Percentiles rank a stretch among this genome's conserved stretches.
Conservation (phyloP, 768 basidiomycete genomes). For the Grammothele lineata region DNA sequence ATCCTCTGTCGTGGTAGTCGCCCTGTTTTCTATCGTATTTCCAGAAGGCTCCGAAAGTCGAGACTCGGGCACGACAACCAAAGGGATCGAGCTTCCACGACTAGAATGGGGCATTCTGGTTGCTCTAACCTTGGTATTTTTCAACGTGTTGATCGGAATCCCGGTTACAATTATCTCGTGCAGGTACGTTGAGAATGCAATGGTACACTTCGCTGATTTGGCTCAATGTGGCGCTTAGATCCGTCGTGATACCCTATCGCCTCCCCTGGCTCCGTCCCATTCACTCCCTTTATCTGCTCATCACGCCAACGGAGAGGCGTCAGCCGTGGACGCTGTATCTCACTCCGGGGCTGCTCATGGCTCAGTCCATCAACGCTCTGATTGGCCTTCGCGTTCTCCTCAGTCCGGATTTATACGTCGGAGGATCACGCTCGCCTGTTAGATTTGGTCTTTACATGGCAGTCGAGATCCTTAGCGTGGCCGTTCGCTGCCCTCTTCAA, state of each 20-base stretch:
- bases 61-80: no score
- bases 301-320: conserved; percentile 78
- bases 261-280: conserved; percentile 58
- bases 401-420: no score
- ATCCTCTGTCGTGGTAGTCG: conserved; percentile 59
- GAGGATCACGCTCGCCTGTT: conserved; percentile 41
- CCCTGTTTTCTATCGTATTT: no score
- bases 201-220: background rate
- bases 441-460: conserved; percentile 53
- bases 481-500: conserved; percentile 69
- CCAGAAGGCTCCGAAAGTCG: no score
- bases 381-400: conserved; percentile 43
- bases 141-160: no score
- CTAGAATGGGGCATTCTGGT: no score
- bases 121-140: no score
- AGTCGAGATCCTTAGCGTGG: conserved; percentile 52
- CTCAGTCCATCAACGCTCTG: conserved; percentile 41
- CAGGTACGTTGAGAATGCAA: conserved; percentile 41
- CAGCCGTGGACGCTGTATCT: conserved; percentile 78
- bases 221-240: conserved; percentile 41
- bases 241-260: conserved; percentile 80
- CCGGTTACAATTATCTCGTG: conserved; percentile 75
- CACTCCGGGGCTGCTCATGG: conserved; percentile 63
- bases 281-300: conserved; percentile 59
- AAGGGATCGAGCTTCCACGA: no score